phyloP scores from a whole-genome alignment of 257 asterid species.

The Marsdenia floribunda region DNA sequence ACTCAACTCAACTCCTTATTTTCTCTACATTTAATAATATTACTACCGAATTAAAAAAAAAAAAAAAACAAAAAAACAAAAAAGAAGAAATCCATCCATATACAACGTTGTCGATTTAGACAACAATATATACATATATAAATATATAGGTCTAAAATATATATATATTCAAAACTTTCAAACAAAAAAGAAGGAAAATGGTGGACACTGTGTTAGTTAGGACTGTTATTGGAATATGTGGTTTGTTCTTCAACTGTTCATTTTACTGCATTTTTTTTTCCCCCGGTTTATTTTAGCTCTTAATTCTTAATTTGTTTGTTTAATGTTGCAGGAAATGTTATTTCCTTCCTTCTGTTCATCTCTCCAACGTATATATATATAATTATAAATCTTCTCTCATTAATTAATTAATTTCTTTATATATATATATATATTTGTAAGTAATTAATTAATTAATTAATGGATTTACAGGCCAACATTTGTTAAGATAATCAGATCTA shows the following conservation, averaged over 20 bases:
- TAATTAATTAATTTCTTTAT: neutral
- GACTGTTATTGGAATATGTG: neutral
- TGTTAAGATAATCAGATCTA: constrained; percentile 32
- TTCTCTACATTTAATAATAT: no score
- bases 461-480: constrained; percentile 44
- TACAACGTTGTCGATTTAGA: neutral
- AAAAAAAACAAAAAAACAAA: neutral
- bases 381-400: no score
- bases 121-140: no score
- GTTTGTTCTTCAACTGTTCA: neutral
- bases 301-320: neutral
- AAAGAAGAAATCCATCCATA: no score
- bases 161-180: no score
- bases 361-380: constrained; percentile 1
- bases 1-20: no score
- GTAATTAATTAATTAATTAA: neutral
- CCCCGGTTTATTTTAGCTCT: neutral
- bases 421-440: neutral
- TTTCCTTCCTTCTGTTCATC: constrained; percentile 3
- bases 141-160: no score
- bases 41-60: neutral
- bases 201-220: neutral
- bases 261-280: neutral
- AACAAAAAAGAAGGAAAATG: neutral
- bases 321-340: constrained; percentile 9